phyloP scores from a whole-genome alignment of 2,329 filamentous ascomycete genomes.

The Akanthomyces dipterigenus region DNA sequence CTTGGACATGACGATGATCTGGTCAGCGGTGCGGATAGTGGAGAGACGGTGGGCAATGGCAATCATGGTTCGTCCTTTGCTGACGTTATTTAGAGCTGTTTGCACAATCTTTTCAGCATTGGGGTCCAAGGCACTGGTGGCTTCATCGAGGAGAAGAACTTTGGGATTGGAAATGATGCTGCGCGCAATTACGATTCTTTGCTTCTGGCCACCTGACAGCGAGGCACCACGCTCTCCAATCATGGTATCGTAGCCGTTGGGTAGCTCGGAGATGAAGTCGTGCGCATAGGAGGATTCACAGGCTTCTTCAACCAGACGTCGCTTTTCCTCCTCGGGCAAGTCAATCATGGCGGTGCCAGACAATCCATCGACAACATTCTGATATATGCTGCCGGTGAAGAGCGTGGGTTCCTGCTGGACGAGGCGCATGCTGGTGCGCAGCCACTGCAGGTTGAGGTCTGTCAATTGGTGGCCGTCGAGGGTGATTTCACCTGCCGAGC shows the following conservation, averaged over 20 bases:
- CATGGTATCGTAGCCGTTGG: conserved; percentile 50
- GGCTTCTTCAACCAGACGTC: conserved; percentile 37
- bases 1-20: conserved; percentile 57
- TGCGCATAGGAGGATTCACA: conserved; percentile 45
- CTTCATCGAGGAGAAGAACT: conserved; percentile 62
- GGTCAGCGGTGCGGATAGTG: conserved; percentile 54
- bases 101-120: conserved; percentile 47
- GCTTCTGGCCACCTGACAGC: conserved; percentile 60
- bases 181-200: conserved; percentile 60
- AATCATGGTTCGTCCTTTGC: conserved; percentile 55
- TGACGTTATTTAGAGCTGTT: conserved; percentile 45
- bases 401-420: conserved; percentile 47
- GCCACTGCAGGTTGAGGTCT: conserved; percentile 44
- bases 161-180: conserved; percentile 57
- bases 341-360: conserved; percentile 29
- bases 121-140: conserved; percentile 52
- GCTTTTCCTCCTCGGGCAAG: conserved; percentile 35
- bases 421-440: conserved; percentile 44
- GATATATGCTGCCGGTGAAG: conserved; percentile 45
- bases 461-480: conserved; percentile 38
- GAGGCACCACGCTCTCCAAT: conserved; percentile 61
- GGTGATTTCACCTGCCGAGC: conserved; percentile 35
- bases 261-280: conserved; percentile 45
- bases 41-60: conserved; percentile 57
- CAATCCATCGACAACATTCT: conserved; percentile 46